phyloP scores from a whole-genome alignment of 2,329 filamentous ascomycete genomes.

The Dothidotthia symphoricarpi region DNA sequence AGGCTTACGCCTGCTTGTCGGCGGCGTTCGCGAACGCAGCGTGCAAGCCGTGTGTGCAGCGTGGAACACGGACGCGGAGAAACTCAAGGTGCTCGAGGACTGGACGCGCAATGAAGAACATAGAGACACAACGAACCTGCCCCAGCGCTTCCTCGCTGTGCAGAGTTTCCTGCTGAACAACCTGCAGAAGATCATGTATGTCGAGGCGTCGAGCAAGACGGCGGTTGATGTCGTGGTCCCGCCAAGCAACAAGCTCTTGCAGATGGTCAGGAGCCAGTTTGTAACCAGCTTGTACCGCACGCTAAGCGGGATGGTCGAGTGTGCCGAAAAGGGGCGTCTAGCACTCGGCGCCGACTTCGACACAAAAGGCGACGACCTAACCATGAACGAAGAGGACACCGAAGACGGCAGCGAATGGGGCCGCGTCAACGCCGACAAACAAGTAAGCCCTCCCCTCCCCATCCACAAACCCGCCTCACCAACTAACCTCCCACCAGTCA shows the following conservation, averaged over 20 bases:
- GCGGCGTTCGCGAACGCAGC: slow-evolving; percentile 76
- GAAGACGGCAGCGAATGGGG: slow-evolving; percentile 28
- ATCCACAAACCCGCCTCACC: background rate
- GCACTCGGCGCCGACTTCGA: slow-evolving; percentile 58
- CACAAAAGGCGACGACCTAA: slow-evolving; percentile 53
- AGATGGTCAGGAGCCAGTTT: slow-evolving; percentile 89
- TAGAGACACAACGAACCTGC: slow-evolving; percentile 88
- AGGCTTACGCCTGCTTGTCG: slow-evolving; percentile 71
- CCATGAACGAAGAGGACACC: slow-evolving; percentile 32
- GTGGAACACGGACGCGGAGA: slow-evolving; percentile 92
- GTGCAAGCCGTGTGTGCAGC: slow-evolving; percentile 82
- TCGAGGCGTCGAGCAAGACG: slow-evolving; percentile 77
- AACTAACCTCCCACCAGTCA: slow-evolving; percentile 56
- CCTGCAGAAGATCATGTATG: slow-evolving; percentile 94
- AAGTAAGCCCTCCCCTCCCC: slow-evolving; percentile 22
- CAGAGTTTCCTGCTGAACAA: slow-evolving; percentile 78
- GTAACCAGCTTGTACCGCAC: slow-evolving; percentile 92
- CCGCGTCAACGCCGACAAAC: slow-evolving; percentile 37
- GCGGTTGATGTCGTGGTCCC: slow-evolving; percentile 79
- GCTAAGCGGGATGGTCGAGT: slow-evolving; percentile 93
- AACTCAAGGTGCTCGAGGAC: slow-evolving; percentile 88
- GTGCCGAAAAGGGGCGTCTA: slow-evolving; percentile 74
- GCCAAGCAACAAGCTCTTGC: slow-evolving; percentile 80
- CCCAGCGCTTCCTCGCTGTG: slow-evolving; percentile 78
- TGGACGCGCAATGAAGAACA: slow-evolving; percentile 83